These are phyloP conservation scores for Paramecium caudatum DNA, from an alignment of 73 alveolate genomes.

Conservation along the genomic window DNA sequence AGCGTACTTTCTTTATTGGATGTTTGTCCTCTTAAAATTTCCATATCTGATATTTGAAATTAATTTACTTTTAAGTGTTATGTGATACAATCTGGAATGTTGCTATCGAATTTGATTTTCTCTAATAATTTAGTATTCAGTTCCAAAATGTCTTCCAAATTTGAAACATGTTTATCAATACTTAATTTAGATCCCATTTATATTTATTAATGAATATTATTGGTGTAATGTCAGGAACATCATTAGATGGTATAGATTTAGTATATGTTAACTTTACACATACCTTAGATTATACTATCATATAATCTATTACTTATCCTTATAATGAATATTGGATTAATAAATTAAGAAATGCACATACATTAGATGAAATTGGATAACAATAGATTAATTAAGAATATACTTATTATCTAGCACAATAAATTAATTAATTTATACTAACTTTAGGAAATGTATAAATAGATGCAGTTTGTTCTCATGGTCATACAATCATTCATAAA, in stretches of 20 bases:
- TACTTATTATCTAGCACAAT: neutral
- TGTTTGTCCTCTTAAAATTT: conserved; percentile 69
- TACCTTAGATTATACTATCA: neutral
- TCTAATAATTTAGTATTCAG: conserved; percentile 68
- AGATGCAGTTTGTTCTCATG: conserved; percentile 67
- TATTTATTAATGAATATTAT: neutral
- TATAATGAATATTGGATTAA: neutral
- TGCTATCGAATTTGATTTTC: conserved; percentile 70
- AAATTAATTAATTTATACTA: conserved; percentile 9
- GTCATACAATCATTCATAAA: conserved; percentile 70
- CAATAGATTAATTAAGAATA: conserved; percentile 36
- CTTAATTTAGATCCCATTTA: conserved; percentile 73
- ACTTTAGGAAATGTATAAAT: neutral
- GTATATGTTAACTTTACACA: neutral
- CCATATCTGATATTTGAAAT: conserved; percentile 69
- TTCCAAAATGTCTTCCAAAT: conserved; percentile 72
- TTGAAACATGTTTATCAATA: conserved; percentile 72
- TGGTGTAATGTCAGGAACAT: neutral
- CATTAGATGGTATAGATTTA: too few species aligned
- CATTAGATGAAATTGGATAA: neutral
- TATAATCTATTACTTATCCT: neutral
- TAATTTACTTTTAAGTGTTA: conserved; percentile 64
- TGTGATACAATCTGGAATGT: conserved; percentile 72
- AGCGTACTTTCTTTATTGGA: conserved; percentile 11
- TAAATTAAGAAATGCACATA: conserved; percentile 10